Evolutionary conservation across 2,329 filamentous ascomycete genomes (phyloP).

Genomic region (Aspergillus uvarum): DNA sequence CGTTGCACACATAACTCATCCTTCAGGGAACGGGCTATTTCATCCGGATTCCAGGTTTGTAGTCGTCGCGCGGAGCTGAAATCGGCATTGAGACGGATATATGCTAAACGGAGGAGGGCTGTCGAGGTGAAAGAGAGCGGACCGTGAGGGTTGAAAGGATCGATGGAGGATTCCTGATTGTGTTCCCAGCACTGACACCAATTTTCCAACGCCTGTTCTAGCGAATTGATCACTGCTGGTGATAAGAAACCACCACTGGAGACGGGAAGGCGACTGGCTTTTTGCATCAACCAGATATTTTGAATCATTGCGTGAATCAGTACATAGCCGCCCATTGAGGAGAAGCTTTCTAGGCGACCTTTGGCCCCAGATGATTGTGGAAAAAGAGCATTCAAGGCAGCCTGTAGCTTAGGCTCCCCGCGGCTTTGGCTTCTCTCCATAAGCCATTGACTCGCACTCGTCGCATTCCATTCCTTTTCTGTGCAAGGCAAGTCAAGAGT

Average conservation of each 20-base stretch:
- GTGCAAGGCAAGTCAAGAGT: constrained; percentile 33
- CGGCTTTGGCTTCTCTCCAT: constrained; percentile 23
- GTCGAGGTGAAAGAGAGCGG: constrained; percentile 37
- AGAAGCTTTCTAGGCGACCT: constrained; percentile 27
- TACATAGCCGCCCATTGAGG: constrained; percentile 34
- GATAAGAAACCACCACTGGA: constrained; percentile 24
- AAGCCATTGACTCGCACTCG: constrained; percentile 25
- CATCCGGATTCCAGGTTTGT: constrained; percentile 33
- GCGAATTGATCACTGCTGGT: constrained; percentile 24
- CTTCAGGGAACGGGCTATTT: constrained; percentile 32
- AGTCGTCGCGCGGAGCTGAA: constrained; percentile 34
- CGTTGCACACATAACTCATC: constrained; percentile 44
- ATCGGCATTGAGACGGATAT: constrained; percentile 37
- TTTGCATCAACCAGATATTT: constrained; percentile 37
- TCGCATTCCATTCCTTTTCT: constrained; percentile 35
- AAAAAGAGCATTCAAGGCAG: constrained; percentile 29
- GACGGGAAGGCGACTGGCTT: constrained; percentile 29
- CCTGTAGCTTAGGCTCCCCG: constrained; percentile 30
- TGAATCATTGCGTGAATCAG: constrained; percentile 36
- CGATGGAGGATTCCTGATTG: constrained; percentile 36
- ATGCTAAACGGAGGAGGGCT: constrained; percentile 33
- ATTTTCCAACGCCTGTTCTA: constrained; percentile 35
- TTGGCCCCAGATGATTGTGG: constrained; percentile 10
- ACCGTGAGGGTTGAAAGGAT: constrained; percentile 35
- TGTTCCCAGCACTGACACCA: constrained; percentile 40